Evolutionary conservation across 495 filamentous ascomycete species (phyloP).

Genomic region (Beverwykella pulmonaria): DNA sequence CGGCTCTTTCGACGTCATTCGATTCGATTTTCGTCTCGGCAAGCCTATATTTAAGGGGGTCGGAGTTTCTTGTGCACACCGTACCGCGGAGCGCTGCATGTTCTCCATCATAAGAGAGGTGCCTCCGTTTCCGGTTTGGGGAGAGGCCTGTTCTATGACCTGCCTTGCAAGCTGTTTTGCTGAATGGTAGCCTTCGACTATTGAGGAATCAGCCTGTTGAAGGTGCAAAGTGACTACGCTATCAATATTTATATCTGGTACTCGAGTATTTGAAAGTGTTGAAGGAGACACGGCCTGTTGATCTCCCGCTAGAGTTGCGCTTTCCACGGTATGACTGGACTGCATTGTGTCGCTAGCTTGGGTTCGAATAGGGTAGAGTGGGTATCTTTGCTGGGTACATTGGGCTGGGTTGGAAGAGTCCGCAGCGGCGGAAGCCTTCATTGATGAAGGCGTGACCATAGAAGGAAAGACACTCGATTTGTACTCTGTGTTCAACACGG

Average conservation of each 20-base stretch:
- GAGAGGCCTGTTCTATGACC: not conserved
- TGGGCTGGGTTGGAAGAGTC: not conserved
- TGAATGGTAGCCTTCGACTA: slow-evolving; percentile 16
- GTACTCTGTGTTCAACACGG: not conserved
- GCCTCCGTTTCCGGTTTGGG: not conserved
- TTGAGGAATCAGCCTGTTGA: not conserved
- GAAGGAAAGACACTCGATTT: slow-evolving; percentile 9
- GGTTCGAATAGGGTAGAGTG: not conserved
- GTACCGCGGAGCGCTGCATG: slow-evolving; percentile 14
- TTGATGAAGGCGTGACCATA: slow-evolving; percentile 4
- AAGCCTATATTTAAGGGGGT: not conserved
- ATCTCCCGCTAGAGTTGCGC: not conserved
- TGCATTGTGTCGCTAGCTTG: not conserved
- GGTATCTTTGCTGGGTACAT: not conserved
- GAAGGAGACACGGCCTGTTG: not conserved
- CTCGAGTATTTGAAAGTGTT: not conserved
- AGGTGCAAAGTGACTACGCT: not conserved
- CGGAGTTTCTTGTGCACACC: slow-evolving; percentile 2
- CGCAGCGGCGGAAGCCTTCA: not conserved
- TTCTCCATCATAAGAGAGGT: not conserved
- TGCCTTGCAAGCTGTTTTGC: slow-evolving; percentile 3
- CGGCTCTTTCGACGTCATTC: not conserved
- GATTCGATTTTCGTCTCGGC: not conserved
- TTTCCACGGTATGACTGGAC: not conserved
- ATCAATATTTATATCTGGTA: not conserved